Evolutionary conservation across 331 rosid species (phyloP).

Genomic region (Spiraea crenata): DNA sequence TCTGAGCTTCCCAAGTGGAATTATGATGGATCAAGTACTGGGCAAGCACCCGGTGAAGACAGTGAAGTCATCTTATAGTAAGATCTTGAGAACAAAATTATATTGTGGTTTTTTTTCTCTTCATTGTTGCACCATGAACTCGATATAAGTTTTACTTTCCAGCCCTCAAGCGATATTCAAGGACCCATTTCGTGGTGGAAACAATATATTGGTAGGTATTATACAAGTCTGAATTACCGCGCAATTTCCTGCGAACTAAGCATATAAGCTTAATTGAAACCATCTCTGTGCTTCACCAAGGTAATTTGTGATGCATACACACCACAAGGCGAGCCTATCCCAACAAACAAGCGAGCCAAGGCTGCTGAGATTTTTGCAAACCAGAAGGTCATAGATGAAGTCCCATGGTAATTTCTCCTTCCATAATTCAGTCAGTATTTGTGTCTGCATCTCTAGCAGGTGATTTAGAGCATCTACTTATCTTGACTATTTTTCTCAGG

Average conservation of each 20-base stretch:
- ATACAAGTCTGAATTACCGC: neutral
- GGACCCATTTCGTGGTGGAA: constrained; percentile 99
- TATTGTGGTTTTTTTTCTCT: constrained; percentile 6
- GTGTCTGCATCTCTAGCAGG: too few species aligned
- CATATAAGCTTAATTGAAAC: constrained; percentile 13
- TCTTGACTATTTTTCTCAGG: constrained; percentile 49
- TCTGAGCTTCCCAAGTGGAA: constrained; percentile 99
- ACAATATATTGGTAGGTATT: constrained; percentile 83
- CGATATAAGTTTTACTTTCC: constrained; percentile 14
- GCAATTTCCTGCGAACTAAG: constrained; percentile 16
- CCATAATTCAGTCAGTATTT: neutral
- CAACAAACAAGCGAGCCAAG: constrained; percentile 85
- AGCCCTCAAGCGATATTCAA: constrained; percentile 96
- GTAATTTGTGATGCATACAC: constrained; percentile 91
- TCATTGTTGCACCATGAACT: constrained; percentile 23
- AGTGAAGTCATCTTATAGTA: constrained; percentile 99
- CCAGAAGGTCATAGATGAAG: constrained; percentile 74
- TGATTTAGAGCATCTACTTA: neutral
- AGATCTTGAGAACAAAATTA: constrained; percentile 35
- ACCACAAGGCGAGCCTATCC: constrained; percentile 88
- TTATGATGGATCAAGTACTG: constrained; percentile 98
- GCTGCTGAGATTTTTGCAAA: constrained; percentile 82
- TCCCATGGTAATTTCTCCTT: constrained; percentile 67
- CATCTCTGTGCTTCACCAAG: constrained; percentile 41
- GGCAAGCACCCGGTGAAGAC: constrained; percentile 98